These are phyloP conservation scores for Phytophthora syringae DNA, from an alignment of 352 stramenopile species.

Conservation along the genomic window DNA sequence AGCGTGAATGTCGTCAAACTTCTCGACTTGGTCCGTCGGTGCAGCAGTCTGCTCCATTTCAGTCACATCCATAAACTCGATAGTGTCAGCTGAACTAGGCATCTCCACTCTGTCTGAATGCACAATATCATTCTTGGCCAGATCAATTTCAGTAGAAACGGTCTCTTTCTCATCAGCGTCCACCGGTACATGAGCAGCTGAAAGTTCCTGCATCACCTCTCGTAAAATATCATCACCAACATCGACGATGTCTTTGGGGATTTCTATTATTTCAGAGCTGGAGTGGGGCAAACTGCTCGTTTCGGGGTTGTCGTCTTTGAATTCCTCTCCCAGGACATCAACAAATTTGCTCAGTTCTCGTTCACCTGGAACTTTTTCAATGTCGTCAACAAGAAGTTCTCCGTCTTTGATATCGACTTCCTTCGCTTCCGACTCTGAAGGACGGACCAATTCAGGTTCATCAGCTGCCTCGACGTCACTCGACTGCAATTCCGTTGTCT, in stretches of 20 bases:
- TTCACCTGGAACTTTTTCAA: background rate
- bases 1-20: background rate
- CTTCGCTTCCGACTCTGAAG: background rate
- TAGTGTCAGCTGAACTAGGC: too few relatives aligned
- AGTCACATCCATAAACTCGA: background rate
- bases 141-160: background rate
- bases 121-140: too few relatives aligned
- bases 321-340: background rate
- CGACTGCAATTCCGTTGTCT: background rate
- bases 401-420: background rate
- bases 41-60: background rate
- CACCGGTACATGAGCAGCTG: background rate
- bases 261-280: background rate
- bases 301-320: too few relatives aligned
- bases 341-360: background rate
- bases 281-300: background rate
- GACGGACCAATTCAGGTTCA: background rate
- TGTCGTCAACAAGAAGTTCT: background rate
- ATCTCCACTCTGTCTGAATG: background rate
- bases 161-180: background rate
- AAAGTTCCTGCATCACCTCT: background rate
- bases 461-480: background rate
- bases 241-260: background rate
- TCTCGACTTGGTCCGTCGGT: background rate
- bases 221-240: background rate